Conservation (phyloP, 106 monocot genomes). For the Cymbidium sinense region DNA sequence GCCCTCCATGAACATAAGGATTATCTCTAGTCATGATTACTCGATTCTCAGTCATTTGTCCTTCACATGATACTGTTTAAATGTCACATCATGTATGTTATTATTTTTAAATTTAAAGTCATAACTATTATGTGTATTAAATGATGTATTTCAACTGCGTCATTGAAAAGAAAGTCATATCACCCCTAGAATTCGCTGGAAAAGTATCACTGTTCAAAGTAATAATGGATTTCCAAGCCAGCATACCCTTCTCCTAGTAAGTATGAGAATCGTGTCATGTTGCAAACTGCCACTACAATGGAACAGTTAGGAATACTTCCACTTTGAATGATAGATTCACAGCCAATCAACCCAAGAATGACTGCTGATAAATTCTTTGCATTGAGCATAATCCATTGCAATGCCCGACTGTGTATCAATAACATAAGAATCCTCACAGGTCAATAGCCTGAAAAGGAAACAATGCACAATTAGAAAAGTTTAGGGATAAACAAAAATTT, state of each 20-base stretch:
- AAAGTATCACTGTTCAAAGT: not conserved
- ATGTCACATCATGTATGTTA: too few relatives aligned
- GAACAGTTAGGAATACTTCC: not conserved
- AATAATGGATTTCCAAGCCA: not conserved
- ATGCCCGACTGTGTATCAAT: constrained; percentile 1
- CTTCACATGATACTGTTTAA: too few relatives aligned
- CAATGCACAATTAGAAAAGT: not conserved
- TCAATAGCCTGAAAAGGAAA: constrained; percentile 7
- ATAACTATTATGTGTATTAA: too few relatives aligned
- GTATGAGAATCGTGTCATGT: constrained; percentile 6
- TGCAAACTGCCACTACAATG: not conserved
- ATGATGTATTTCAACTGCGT: too few relatives aligned
- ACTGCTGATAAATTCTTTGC: not conserved
- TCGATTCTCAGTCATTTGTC: not conserved
- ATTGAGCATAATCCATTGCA: constrained; percentile 2
- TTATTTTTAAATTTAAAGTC: too few relatives aligned
- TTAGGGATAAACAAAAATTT: not conserved
- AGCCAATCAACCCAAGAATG: not conserved
- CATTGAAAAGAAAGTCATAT: too few relatives aligned
- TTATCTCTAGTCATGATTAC: not conserved
- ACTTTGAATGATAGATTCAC: not conserved
- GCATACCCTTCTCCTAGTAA: constrained; percentile 7
- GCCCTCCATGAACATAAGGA: not conserved
- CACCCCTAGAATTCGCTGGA: not conserved
- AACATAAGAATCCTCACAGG: not conserved